phyloP scores from a whole-genome alignment of 2,329 filamentous ascomycete genomes.

The Huntiella abstrusa region DNA sequence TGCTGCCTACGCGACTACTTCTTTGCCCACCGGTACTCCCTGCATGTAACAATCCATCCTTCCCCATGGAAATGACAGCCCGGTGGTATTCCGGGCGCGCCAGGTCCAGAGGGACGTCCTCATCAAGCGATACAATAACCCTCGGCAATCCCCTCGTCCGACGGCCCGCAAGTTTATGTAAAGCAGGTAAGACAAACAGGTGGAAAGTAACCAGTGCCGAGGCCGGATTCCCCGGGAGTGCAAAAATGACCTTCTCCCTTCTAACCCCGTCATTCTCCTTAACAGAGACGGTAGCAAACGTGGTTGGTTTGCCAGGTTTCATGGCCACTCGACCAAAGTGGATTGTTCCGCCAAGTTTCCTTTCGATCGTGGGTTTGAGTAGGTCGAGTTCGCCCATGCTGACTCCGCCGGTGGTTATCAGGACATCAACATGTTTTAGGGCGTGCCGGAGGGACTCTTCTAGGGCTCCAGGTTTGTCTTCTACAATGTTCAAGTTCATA shows the following conservation, averaged over 20 bases:
- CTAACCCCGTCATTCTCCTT: constrained; percentile 32
- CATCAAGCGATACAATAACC: constrained; percentile 50
- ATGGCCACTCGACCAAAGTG: constrained; percentile 92
- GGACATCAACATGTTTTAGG: constrained; percentile 54
- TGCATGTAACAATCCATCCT: constrained; percentile 52
- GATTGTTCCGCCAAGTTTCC: constrained; percentile 72
- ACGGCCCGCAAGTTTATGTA: constrained; percentile 61
- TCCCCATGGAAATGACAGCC: constrained; percentile 47
- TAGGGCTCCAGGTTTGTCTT: constrained; percentile 51
- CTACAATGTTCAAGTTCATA: constrained; percentile 71
- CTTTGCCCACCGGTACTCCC: constrained; percentile 76
- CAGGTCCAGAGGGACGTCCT: constrained; percentile 58
- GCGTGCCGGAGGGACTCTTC: constrained; percentile 61
- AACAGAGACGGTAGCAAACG: constrained; percentile 72
- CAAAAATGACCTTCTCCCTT: constrained; percentile 58
- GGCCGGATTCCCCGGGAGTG: constrained; percentile 82
- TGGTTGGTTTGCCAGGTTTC: constrained; percentile 97
- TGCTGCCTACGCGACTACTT: constrained; percentile 74
- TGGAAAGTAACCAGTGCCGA: constrained; percentile 86
- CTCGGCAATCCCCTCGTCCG: constrained; percentile 48
- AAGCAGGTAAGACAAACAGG: constrained; percentile 74
- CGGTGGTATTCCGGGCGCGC: constrained; percentile 75
- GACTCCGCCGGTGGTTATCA: constrained; percentile 86
- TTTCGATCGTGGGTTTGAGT: constrained; percentile 88
- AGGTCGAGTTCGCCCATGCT: constrained; percentile 97